Percentiles rank a stretch among this genome's conserved stretches.
Conservation (phyloP, 805 yeast species). For the Allodekkera sacchari region DNA sequence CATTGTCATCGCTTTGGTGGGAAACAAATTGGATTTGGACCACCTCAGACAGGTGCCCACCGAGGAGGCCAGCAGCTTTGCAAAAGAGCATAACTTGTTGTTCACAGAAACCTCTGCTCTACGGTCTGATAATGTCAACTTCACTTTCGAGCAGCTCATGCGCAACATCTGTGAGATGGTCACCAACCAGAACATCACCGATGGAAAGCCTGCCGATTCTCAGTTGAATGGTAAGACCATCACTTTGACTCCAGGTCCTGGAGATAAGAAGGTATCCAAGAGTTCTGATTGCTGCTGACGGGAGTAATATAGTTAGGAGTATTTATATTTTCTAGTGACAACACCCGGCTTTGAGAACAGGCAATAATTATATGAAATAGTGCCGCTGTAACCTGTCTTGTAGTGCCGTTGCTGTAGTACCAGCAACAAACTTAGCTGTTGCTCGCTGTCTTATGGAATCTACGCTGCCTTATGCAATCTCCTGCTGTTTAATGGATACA, state of each 20-base stretch:
- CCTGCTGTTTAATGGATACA: no score
- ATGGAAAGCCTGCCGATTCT: slow-evolving; percentile 17
- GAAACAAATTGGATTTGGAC: slow-evolving; percentile 84
- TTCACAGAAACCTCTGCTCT: slow-evolving; percentile 96
- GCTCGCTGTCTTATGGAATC: no score
- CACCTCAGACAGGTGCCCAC: slow-evolving; percentile 96
- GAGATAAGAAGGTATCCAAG: slow-evolving; percentile 56
- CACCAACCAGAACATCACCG: slow-evolving; percentile 73
- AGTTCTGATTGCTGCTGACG: slow-evolving; percentile 60
- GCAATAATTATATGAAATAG: no score
- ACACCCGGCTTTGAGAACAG: no score
- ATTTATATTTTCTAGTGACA: background rate
- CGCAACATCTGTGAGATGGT: slow-evolving; percentile 93
- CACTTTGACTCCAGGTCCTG: slow-evolving; percentile 87
- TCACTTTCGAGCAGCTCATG: slow-evolving; percentile 86
- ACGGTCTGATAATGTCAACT: slow-evolving; percentile 89
- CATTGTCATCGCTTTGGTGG: slow-evolving; percentile 89
- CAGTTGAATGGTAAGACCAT: slow-evolving; percentile 83
- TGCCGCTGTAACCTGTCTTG: background rate
- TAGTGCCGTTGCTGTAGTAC: background rate
- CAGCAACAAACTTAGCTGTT: no score
- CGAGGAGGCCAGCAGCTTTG: slow-evolving; percentile 93
- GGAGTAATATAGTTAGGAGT: background rate
- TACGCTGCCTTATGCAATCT: no score
- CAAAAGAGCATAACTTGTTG: slow-evolving; percentile 81